Evolutionary conservation across 2,329 filamentous ascomycete species (phyloP).

Genomic region (Venturia asperata): DNA sequence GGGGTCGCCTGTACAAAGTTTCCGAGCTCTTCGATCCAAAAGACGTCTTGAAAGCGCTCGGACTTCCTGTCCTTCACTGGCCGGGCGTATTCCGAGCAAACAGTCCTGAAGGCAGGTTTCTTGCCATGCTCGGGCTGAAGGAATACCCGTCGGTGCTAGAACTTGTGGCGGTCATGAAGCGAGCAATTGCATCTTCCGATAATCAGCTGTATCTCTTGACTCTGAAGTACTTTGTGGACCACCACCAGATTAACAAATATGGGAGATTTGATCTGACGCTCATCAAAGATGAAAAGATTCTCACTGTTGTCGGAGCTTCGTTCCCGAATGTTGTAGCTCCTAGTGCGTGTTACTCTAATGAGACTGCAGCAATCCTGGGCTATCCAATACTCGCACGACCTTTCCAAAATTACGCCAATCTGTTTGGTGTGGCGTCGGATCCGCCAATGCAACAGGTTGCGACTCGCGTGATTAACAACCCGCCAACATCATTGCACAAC

Average conservation of each 20-base stretch:
- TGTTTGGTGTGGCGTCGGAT: constrained; percentile 79
- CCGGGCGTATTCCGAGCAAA: constrained; percentile 60
- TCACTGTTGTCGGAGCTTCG: constrained; percentile 65
- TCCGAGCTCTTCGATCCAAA: constrained; percentile 78
- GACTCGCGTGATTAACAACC: constrained; percentile 61
- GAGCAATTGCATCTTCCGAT: constrained; percentile 47
- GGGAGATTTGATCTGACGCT: constrained; percentile 51
- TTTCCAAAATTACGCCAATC: constrained; percentile 70
- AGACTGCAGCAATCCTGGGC: constrained; percentile 66
- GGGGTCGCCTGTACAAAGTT: constrained; percentile 54
- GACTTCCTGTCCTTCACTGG: constrained; percentile 76
- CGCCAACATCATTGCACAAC: constrained; percentile 59
- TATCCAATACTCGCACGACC: constrained; percentile 71
- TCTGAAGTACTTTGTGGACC: constrained; percentile 74
- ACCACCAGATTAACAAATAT: constrained; percentile 74
- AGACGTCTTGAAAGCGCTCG: constrained; percentile 59
- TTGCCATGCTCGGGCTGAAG: constrained; percentile 65
- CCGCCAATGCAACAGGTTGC: constrained; percentile 74
- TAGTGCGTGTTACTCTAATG: constrained; percentile 74
- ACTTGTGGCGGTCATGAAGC: constrained; percentile 70
- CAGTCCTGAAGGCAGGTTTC: constrained; percentile 67
- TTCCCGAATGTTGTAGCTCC: constrained; percentile 61
- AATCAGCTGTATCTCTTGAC: constrained; percentile 55
- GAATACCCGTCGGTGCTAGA: constrained; percentile 64
- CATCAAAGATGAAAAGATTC: constrained; percentile 38